Percentiles rank a stretch among this genome's conserved stretches.
These are phyloP conservation scores for Boletus insuetus DNA, from an alignment of 768 basidiomycete genomes.

Conservation along the genomic window DNA sequence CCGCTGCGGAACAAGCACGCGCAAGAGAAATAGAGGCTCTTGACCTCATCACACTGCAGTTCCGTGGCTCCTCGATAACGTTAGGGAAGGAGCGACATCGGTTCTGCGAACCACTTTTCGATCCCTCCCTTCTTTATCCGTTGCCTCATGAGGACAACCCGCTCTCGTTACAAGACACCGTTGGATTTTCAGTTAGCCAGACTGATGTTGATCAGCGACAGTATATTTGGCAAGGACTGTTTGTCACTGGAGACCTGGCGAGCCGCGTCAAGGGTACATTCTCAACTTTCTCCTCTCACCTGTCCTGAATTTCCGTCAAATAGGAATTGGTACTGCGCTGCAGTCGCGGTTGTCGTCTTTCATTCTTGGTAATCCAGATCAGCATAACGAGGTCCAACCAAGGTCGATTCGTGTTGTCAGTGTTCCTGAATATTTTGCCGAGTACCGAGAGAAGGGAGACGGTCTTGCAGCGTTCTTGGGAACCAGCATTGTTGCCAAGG, in stretches of 20 bases:
- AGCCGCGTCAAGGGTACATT: slow-evolving; percentile 65
- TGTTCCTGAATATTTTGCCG: slow-evolving; percentile 88
- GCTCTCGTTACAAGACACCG: slow-evolving; percentile 62
- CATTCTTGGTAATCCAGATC: slow-evolving; percentile 56
- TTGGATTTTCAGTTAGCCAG: slow-evolving; percentile 59
- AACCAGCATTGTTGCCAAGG: slow-evolving; percentile 83
- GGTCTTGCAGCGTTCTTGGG: slow-evolving; percentile 80
- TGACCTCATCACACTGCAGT: slow-evolving; percentile 76
- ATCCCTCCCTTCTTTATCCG: slow-evolving; percentile 55
- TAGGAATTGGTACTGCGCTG: slow-evolving; percentile 65
- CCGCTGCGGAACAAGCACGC: slow-evolving; percentile 77
- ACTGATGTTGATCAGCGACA: slow-evolving; percentile 65
- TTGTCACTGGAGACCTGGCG: slow-evolving; percentile 79
- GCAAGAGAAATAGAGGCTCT: slow-evolving; percentile 80
- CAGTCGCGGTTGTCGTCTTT: slow-evolving; percentile 69
- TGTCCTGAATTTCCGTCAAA: neutral
- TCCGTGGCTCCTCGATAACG: slow-evolving; percentile 66
- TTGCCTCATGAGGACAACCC: slow-evolving; percentile 23
- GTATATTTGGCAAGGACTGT: slow-evolving; percentile 73
- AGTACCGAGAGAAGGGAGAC: slow-evolving; percentile 84
- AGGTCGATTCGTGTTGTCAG: slow-evolving; percentile 57
- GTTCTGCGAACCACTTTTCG: slow-evolving; percentile 88
- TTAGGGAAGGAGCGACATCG: slow-evolving; percentile 87
- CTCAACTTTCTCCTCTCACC: neutral
- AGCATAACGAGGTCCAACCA: slow-evolving; percentile 72